phyloP scores from a whole-genome alignment of 306 rosid genomes.

The Trifolium dubium region DNA sequence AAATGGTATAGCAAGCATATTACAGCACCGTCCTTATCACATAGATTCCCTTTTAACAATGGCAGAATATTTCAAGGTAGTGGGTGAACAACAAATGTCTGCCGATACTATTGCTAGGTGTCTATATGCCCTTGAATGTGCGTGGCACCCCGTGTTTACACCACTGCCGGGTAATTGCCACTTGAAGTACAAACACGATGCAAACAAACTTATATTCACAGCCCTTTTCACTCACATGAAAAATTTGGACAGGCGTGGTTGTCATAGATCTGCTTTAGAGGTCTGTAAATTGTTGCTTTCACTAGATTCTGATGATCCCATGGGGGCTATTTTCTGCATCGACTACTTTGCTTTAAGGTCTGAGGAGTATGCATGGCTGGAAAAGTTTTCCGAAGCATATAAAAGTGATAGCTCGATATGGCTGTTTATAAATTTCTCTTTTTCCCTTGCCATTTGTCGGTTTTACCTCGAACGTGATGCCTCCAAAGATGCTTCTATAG shows the following conservation, averaged over 20 bases:
- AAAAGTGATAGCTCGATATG: slow-evolving; percentile 81
- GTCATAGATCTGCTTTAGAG: slow-evolving; percentile 96
- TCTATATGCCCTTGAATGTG: slow-evolving; percentile 91
- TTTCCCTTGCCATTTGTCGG: slow-evolving; percentile 85
- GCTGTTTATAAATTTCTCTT: slow-evolving; percentile 91
- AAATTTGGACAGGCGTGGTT: slow-evolving; percentile 91
- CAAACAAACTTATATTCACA: slow-evolving; percentile 71
- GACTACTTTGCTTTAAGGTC: slow-evolving; percentile 91
- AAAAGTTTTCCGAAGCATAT: slow-evolving; percentile 80
- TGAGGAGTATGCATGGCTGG: slow-evolving; percentile 93
- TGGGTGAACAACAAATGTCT: slow-evolving; percentile 91
- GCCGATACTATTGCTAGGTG: slow-evolving; percentile 83
- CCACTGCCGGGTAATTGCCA: slow-evolving; percentile 89
- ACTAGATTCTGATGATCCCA: slow-evolving; percentile 88
- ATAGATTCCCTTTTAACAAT: slow-evolving; percentile 80
- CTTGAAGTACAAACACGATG: slow-evolving; percentile 73
- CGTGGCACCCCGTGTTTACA: slow-evolving; percentile 90
- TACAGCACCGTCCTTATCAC: slow-evolving; percentile 78
- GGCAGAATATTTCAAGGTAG: slow-evolving; percentile 90
- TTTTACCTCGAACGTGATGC: slow-evolving; percentile 73
- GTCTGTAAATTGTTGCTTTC: slow-evolving; percentile 92
- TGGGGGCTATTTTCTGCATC: slow-evolving; percentile 88
- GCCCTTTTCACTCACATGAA: slow-evolving; percentile 90
- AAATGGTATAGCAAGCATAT: slow-evolving; percentile 69
- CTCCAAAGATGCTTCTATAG: slow-evolving; percentile 43